Evolutionary conservation across 306 rosid species (phyloP).

Genomic region (Dalbergia cochinchinensis): DNA sequence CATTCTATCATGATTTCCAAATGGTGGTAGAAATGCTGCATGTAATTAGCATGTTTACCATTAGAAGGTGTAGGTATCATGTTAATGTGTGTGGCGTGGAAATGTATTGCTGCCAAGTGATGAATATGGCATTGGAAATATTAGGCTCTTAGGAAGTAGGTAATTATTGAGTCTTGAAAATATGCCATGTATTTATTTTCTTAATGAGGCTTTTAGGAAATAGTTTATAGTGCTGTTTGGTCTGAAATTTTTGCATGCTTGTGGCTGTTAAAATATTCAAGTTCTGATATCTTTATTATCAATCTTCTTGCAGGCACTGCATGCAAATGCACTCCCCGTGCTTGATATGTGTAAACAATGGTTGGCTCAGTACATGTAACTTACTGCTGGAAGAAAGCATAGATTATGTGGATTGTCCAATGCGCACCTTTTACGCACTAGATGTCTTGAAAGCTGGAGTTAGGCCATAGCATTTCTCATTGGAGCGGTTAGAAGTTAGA

Average conservation of each 20-base stretch:
- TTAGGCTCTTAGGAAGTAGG: too few species aligned
- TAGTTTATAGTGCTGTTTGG: too few species aligned
- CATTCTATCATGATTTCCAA: constrained; percentile 13
- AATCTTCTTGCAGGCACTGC: constrained; percentile 82
- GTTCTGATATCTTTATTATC: constrained; percentile 27
- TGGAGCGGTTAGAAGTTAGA: constrained; percentile 10
- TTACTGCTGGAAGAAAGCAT: constrained; percentile 26
- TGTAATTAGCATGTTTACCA: background rate
- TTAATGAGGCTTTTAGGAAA: too few species aligned
- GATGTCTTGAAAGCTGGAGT: constrained; percentile 36
- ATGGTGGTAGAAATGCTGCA: background rate
- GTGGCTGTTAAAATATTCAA: constrained; percentile 32
- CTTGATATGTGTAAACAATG: constrained; percentile 99
- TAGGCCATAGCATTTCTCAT: constrained; percentile 21
- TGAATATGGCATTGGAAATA: too few species aligned
- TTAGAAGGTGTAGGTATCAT: background rate
- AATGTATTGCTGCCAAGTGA: background rate
- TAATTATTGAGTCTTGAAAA: too few species aligned
- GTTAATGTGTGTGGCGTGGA: background rate
- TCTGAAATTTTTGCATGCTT: background rate
- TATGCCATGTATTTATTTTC: too few species aligned
- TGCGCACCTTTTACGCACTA: constrained; percentile 33
- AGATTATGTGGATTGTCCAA: constrained; percentile 37
- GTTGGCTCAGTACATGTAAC: constrained; percentile 95
- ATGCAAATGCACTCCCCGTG: constrained; percentile 96